These are phyloP conservation scores for Prunus persica DNA, from an alignment of 306 rosid genomes.

Conservation along the genomic window DNA sequence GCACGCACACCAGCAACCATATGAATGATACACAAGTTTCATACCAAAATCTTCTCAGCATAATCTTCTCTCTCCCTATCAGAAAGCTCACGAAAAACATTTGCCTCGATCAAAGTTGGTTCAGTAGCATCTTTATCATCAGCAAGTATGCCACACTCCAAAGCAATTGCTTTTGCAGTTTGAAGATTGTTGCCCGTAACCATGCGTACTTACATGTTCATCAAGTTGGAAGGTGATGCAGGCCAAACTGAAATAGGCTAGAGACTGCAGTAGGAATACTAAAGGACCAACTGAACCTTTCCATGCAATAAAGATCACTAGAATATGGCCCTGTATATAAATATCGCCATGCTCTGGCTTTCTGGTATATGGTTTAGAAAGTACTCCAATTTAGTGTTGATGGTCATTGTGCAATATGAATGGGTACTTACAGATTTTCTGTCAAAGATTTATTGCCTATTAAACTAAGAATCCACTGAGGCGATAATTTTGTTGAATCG, in stretches of 20 bases:
- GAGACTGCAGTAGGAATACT: too few species aligned
- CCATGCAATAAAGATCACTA: background rate
- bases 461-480: background rate
- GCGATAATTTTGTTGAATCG: too few species aligned
- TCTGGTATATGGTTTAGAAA: background rate
- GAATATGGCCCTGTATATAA: background rate
- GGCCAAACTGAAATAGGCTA: too few species aligned
- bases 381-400: background rate
- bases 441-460: background rate
- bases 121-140: slow-evolving; percentile 51
- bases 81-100: slow-evolving; percentile 56
- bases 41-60: slow-evolving; percentile 68
- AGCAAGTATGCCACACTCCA: slow-evolving; percentile 85
- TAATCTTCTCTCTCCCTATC: slow-evolving; percentile 46
- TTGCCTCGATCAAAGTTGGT: slow-evolving; percentile 76
- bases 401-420: background rate
- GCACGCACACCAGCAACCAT: too few species aligned
- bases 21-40: background rate
- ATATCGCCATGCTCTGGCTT: background rate
- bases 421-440: background rate
- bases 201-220: slow-evolving; percentile 62
- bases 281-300: background rate
- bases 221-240: background rate
- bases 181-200: slow-evolving; percentile 82
- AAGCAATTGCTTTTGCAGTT: slow-evolving; percentile 90